Percentiles rank a stretch among this genome's conserved stretches.
Conservation (phyloP, 2,329 filamentous ascomycete species). For the Penicillium expansum region DNA sequence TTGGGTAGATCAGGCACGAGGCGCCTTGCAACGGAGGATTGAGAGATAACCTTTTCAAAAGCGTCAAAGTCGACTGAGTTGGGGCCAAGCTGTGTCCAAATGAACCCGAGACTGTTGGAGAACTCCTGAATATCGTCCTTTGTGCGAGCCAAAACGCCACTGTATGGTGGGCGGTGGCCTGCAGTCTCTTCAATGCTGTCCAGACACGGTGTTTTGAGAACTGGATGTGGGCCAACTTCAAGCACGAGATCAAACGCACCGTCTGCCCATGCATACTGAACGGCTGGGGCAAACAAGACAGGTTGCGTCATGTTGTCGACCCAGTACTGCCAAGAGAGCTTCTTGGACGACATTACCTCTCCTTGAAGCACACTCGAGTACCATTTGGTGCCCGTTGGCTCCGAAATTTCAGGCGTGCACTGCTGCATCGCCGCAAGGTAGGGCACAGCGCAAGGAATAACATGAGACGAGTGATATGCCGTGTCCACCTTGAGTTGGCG, state of each 20-base stretch:
- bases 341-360: background rate
- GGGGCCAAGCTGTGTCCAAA: constrained; percentile 11
- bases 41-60: background rate
- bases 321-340: constrained; percentile 26
- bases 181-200: constrained; percentile 5
- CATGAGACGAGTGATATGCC: constrained; percentile 45
- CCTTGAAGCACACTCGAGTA: constrained; percentile 4
- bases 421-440: constrained; percentile 19
- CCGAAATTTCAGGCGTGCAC: too few relatives aligned
- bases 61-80: constrained; percentile 10
- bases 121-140: constrained; percentile 14
- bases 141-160: constrained; percentile 11
- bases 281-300: constrained; percentile 30
- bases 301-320: constrained; percentile 30
- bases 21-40: background rate
- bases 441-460: constrained; percentile 25
- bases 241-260: constrained; percentile 4
- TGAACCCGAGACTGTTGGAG: constrained; percentile 21
- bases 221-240: constrained; percentile 28
- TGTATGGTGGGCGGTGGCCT: constrained; percentile 11
- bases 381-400: constrained; percentile 2
- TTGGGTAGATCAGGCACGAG: background rate
- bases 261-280: constrained; percentile 6
- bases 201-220: constrained; percentile 22
- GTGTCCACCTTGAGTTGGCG: background rate